Conservation (phyloP, 257 asterid species). For the Fraxinus anomala region DNA sequence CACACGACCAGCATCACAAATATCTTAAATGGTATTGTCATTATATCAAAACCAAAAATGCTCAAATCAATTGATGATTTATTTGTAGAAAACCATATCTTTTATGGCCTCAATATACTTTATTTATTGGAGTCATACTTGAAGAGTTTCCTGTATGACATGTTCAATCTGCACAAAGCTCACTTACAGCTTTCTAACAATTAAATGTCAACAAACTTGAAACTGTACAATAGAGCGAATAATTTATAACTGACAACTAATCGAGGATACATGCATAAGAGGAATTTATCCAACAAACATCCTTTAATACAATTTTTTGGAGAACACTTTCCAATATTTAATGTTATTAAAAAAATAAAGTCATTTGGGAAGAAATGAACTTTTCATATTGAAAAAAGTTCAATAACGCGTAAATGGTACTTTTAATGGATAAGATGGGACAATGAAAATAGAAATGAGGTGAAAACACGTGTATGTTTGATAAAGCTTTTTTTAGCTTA, state of each 20-base stretch:
- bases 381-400: neutral
- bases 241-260: slow-evolving; percentile 12
- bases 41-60: slow-evolving; percentile 15
- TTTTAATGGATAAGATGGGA: slow-evolving; percentile 3
- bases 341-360: neutral
- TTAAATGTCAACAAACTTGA: slow-evolving; percentile 1
- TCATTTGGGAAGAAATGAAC: neutral
- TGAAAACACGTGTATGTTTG: neutral
- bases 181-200: slow-evolving; percentile 11
- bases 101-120: neutral
- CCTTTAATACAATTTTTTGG: neutral
- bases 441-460: slow-evolving; percentile 10
- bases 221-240: slow-evolving; percentile 13
- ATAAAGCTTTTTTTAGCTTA: too few relatives aligned
- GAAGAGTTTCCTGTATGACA: neutral
- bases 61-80: slow-evolving; percentile 11
- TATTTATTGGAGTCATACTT: neutral
- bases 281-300: neutral
- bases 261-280: neutral
- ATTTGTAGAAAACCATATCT: slow-evolving; percentile 10
- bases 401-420: neutral
- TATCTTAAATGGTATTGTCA: slow-evolving; percentile 19
- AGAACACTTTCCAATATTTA: neutral
- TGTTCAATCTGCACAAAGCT: slow-evolving; percentile 1
- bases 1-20: neutral